Base-by-base conservation (phyloP, 2,329 filamentous ascomycete species). In the Diaporthe amygdali region DNA sequence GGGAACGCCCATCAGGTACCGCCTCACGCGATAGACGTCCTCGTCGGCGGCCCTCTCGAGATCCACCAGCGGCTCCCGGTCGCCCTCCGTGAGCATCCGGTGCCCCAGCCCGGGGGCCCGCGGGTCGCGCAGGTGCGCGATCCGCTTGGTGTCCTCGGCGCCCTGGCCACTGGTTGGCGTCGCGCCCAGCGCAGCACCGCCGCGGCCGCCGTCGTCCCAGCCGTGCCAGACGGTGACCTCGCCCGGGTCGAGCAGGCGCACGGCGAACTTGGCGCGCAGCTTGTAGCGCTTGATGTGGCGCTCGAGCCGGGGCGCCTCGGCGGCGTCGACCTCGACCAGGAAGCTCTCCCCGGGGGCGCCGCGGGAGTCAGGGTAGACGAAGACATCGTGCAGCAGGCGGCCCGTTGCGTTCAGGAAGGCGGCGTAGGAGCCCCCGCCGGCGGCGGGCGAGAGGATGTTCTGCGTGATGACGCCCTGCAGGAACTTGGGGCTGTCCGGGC, bases 341-440 rank as follows among this genome's bases (percentile, higher is more conserved):
- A 93, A 96, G 37, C 86, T 85, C 73, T 86, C 82, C 5, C 77
- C 69, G 77, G 82, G 54, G 32, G 73, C 76, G 39, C 49, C 76
- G 56, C 81, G 77, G 55, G 82, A 77, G 74, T 89, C 83, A 0
- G 91, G 92, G 84, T 97, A 98, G 59, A 99, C 86, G 81, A 98
- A 97, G 66, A 95, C 93, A 82, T 99, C 96, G 83, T 96, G 90
- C 52, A 98, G 84, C 12, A 99, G 88, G 70, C 95, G 90, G 51
- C 96, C 96, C 72, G 90, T 90, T 9, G 96, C 94, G 75, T 93
- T 97, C 51, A 99, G 86, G 77, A 99, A 97, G 0, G 91, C 94
- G 8, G 92, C 88, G 82, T 97, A 98, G 80, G 93, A 91, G 5
- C 90, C 92, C 0, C 84, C 82, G 4, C 30, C 81, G 81, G 2